Evolutionary conservation across 345 rosid genomes (phyloP), one percentile per base, ranked within the genome.

Genomic region (Bruguiera parviflora): DNA sequence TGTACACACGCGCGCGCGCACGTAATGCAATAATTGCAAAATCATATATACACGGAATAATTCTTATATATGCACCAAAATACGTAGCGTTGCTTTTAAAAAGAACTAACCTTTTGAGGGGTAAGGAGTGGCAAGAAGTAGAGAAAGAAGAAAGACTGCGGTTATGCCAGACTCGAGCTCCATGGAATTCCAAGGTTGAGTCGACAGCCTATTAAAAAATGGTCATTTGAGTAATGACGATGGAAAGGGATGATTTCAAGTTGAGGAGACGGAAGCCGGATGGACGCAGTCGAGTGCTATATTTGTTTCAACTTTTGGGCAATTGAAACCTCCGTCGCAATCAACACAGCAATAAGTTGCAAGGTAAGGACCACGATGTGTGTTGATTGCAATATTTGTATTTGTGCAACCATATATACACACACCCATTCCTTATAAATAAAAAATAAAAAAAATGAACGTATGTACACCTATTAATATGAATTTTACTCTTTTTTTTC

Each of bases 331-430:
- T 3, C 18, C 13, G 69, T 72, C 81, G 31, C 66, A 37, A 67
- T 78, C 78, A 63, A 64, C 72, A 70, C 66, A 66, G 82, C 80
- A 63, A 70, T 66, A 64, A 69, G 72, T 67, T 70, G 78, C 58
- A 2, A 63, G 66, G 68, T 29, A 57, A 62, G 5, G 75, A 72
- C 63, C 68, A 47, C 19, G 79, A 58, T 62, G 60, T 31, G 66
- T 39, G 49, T 65, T 75, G 63, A 70, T 63, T 75, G 79, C 56
- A 71, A 68, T 80, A 80, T 73, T 80, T 57, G 70, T 76, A 58
- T 62, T 59, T n/a, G 7, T 43, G 21, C 63, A 65, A 67, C 68
- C 61, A 64, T 55, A 19, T 59, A 25, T 56, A 57, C 9, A 33
- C 9, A 33, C 37, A 33, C 1, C 37, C 6, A 6, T 33, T 33